Percentiles rank a stretch among this genome's conserved stretches.
Evolutionary conservation across 2,329 filamentous ascomycete species (phyloP).

Genomic region (Teratosphaeria gauchensis): DNA sequence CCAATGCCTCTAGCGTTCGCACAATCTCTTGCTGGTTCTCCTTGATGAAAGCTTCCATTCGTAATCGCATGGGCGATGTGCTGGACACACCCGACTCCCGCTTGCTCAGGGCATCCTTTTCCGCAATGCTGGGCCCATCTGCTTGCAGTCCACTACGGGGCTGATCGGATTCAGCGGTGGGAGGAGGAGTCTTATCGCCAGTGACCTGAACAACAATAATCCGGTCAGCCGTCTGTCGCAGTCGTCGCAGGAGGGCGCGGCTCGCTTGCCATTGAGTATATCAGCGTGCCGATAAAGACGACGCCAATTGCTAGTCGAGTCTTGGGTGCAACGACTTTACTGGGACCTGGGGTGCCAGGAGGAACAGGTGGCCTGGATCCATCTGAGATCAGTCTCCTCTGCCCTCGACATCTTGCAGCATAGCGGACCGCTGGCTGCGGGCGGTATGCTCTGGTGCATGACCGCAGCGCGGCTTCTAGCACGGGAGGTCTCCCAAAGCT

Average conservation of each 20-base stretch:
- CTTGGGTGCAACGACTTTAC: constrained; percentile 30
- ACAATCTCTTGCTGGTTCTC: constrained; percentile 86
- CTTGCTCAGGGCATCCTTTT: constrained; percentile 73
- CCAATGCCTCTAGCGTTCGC: constrained; percentile 68
- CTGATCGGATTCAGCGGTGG: not conserved
- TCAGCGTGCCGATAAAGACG: constrained; percentile 43
- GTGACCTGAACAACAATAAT: constrained; percentile 21
- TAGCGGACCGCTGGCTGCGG: not conserved
- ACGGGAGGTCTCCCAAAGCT: not conserved
- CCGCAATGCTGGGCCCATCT: constrained; percentile 65
- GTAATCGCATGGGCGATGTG: constrained; percentile 86
- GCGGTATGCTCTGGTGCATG: constrained; percentile 11
- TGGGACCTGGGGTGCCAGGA: constrained; percentile 26
- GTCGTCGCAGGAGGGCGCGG: not conserved
- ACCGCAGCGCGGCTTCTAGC: constrained; percentile 5
- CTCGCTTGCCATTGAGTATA: constrained; percentile 48
- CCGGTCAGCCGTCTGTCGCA: constrained; percentile 5
- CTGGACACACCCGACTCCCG: constrained; percentile 64
- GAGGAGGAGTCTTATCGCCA: constrained; percentile 22
- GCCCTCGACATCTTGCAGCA: constrained; percentile 6
- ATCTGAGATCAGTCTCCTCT: constrained; percentile 18
- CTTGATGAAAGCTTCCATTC: constrained; percentile 95
- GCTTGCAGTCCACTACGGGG: constrained; percentile 23
- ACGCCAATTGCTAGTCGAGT: constrained; percentile 38
- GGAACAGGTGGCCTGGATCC: constrained; percentile 12